Conservation (phyloP, 2,329 filamentous ascomycete genomes). For the Penicillium thymicola region DNA sequence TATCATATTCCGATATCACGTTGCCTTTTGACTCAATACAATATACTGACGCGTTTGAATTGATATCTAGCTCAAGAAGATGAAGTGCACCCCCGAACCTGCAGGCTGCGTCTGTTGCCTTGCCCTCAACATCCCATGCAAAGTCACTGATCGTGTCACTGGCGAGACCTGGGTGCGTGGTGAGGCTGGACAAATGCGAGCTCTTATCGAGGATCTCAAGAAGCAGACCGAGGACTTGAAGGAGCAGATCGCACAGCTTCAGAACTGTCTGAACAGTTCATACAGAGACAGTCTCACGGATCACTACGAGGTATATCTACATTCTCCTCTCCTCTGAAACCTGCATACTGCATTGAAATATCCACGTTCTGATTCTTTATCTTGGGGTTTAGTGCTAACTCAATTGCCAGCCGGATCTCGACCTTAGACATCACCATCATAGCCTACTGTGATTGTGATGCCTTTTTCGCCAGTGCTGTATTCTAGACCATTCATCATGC, state of each 20-base stretch:
- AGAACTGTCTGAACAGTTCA: neutral
- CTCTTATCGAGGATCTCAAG: slow-evolving; percentile 12
- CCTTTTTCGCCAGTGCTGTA: neutral
- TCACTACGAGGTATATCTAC: neutral
- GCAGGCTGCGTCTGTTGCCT: slow-evolving; percentile 20
- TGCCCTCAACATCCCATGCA: slow-evolving; percentile 13
- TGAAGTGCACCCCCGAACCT: slow-evolving; percentile 22
- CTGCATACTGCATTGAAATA: neutral
- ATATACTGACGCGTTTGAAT: neutral
- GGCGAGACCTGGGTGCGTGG: slow-evolving; percentile 22
- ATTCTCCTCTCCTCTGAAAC: neutral
- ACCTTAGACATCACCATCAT: neutral
- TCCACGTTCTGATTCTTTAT: neutral
- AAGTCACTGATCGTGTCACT: slow-evolving; percentile 25
- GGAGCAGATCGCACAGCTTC: neutral
- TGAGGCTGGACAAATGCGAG: slow-evolving; percentile 10
- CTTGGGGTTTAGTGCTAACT: neutral
- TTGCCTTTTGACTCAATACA: too few relatives aligned
- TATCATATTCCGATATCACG: neutral
- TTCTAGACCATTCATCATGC: neutral
- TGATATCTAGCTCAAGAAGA: slow-evolving; percentile 19
- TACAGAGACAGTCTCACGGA: neutral
- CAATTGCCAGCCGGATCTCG: neutral
- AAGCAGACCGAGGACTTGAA: slow-evolving; percentile 3
- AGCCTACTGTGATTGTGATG: neutral